Conservation (phyloP, 106 monocot genomes). For the Vanilla planifolia region DNA sequence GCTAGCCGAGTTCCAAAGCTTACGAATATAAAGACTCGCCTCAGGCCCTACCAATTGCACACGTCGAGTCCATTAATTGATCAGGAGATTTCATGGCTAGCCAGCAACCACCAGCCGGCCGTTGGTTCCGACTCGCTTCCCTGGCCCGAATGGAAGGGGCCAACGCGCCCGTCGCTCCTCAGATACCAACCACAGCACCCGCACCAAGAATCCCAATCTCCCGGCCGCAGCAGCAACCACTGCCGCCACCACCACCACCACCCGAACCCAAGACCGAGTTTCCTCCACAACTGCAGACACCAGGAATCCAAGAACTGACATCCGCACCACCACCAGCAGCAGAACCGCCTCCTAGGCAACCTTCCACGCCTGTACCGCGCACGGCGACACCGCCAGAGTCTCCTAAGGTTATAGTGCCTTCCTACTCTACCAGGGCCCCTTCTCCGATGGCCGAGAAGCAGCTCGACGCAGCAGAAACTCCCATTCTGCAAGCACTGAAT, state of each 20-base stretch:
- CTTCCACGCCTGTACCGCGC: neutral
- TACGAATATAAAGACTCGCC: neutral
- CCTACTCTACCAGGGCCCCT: slow-evolving; percentile 14
- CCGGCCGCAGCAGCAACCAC: neutral
- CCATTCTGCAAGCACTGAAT: neutral
- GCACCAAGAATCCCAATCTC: too few relatives aligned
- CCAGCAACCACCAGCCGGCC: slow-evolving; percentile 28
- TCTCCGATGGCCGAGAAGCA: slow-evolving; percentile 11
- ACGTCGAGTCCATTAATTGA: neutral
- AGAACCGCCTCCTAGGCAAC: neutral
- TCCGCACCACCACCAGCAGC: neutral
- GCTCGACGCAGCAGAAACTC: neutral
- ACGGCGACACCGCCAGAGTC: slow-evolving; percentile 13
- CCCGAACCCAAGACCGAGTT: neutral
- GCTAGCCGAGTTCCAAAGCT: neutral
- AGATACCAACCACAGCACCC: neutral
- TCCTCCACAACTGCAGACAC: neutral
- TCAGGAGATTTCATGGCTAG: slow-evolving; percentile 9
- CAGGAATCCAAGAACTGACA: neutral
- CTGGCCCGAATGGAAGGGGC: slow-evolving; percentile 14
- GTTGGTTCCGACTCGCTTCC: slow-evolving; percentile 36
- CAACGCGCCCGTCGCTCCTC: neutral
- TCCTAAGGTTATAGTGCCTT: slow-evolving; percentile 28
- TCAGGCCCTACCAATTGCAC: neutral
- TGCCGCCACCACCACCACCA: neutral